Evolutionary conservation across 768 basidiomycete genomes (phyloP).

Genomic region (Lyophyllum atratum): DNA sequence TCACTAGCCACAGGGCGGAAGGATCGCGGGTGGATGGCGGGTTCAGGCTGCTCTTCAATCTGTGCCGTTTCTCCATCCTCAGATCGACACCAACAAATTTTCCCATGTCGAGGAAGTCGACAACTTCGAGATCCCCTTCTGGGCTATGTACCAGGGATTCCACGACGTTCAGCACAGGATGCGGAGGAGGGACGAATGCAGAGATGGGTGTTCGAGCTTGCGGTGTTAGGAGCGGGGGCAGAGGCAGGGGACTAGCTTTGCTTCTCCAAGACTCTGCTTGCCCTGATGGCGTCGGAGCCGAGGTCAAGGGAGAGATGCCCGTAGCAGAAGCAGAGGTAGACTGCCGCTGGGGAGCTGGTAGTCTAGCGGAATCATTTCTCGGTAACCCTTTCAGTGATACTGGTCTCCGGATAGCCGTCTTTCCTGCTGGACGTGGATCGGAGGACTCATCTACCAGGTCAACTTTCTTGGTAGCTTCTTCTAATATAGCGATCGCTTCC

Average conservation of each 20-base stretch:
- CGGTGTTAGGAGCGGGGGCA: neutral
- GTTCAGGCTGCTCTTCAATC: slow-evolving; percentile 21
- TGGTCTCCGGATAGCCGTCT: slow-evolving; percentile 26
- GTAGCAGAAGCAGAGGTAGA: slow-evolving; percentile 24
- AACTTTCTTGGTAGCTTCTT: slow-evolving; percentile 42
- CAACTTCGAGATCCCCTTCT: slow-evolving; percentile 72
- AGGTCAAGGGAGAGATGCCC: slow-evolving; percentile 14
- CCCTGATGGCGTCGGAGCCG: slow-evolving; percentile 29
- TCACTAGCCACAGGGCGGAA: slow-evolving; percentile 64
- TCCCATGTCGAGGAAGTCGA: slow-evolving; percentile 78
- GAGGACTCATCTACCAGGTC: slow-evolving; percentile 5
- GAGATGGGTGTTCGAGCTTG: slow-evolving; percentile 23
- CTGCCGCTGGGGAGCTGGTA: slow-evolving; percentile 26
- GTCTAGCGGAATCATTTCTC: slow-evolving; percentile 27
- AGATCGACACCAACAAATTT: slow-evolving; percentile 60
- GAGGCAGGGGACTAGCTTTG: slow-evolving; percentile 25
- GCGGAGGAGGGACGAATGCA: slow-evolving; percentile 33
- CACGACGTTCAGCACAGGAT: slow-evolving; percentile 41
- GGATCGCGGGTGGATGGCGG: slow-evolving; percentile 20
- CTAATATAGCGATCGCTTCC: slow-evolving; percentile 45
- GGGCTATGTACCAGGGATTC: slow-evolving; percentile 43
- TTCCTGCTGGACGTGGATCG: neutral
- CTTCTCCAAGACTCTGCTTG: slow-evolving; percentile 70
- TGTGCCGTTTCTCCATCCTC: slow-evolving; percentile 21
- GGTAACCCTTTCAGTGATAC: slow-evolving; percentile 33